Conservation (phyloP, 129 eudicot species). For the Dittrichia graveolens region DNA sequence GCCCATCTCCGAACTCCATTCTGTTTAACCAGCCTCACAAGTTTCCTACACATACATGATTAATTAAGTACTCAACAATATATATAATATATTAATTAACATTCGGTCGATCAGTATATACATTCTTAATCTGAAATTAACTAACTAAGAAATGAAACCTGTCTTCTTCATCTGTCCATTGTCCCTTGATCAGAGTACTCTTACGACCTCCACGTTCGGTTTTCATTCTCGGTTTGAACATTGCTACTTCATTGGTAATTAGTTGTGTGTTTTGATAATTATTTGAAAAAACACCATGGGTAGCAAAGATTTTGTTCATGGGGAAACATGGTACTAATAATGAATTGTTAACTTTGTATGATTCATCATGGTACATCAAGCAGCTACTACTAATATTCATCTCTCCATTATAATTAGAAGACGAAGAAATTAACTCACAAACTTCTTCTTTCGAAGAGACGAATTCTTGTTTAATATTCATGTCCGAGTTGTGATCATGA, state of each 20-base stretch:
- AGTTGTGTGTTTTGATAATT: slow-evolving; percentile 28
- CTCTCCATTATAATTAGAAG: not conserved
- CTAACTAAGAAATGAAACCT: slow-evolving; percentile 31
- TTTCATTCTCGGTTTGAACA: slow-evolving; percentile 21
- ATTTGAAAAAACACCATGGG: slow-evolving; percentile 23
- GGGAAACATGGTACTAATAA: slow-evolving; percentile 26
- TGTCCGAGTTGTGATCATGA: slow-evolving; percentile 32
- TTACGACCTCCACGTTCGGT: slow-evolving; percentile 31
- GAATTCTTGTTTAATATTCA: slow-evolving; percentile 27
- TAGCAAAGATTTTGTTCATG: slow-evolving; percentile 16
- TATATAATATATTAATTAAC: too few relatives aligned
- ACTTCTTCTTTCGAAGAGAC: slow-evolving; percentile 28
- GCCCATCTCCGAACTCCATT: slow-evolving; percentile 70
- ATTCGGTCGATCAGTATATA: too few relatives aligned
- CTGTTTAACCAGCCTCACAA: slow-evolving; percentile 51
- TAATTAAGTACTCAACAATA: too few relatives aligned
- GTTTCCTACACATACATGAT: slow-evolving; percentile 43
- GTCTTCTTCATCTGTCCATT: slow-evolving; percentile 80
- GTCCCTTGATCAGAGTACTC: slow-evolving; percentile 58
- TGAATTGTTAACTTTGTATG: slow-evolving; percentile 7
- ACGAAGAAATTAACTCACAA: slow-evolving; percentile 28
- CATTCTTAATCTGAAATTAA: not conserved
- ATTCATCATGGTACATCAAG: slow-evolving; percentile 18
- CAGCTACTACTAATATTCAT: not conserved
- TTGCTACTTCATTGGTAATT: slow-evolving; percentile 17